Evolutionary conservation across 495 filamentous ascomycete species (phyloP).

Genomic region (Daldinia loculata): DNA sequence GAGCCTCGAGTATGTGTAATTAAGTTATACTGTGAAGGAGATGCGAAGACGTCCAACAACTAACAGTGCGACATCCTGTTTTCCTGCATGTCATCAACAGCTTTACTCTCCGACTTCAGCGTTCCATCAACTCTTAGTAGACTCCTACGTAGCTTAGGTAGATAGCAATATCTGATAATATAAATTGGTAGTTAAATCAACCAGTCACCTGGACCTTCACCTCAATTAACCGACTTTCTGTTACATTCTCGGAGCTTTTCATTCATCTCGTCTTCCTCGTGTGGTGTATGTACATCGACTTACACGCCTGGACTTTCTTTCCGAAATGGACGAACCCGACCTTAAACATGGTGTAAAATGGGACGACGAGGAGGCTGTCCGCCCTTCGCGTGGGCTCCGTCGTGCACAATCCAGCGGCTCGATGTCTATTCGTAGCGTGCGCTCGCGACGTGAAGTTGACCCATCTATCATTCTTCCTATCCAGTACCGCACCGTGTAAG

Average conservation of each 20-base stretch:
- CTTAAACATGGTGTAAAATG: slow-evolving; percentile 47
- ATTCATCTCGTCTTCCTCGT: neutral
- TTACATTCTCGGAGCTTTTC: neutral
- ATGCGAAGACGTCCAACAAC: neutral
- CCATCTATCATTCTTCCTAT: slow-evolving; percentile 61
- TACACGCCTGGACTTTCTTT: neutral
- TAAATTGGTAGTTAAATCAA: neutral
- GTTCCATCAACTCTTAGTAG: neutral
- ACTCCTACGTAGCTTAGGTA: neutral
- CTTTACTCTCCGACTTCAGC: neutral
- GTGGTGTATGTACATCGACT: slow-evolving; percentile 2
- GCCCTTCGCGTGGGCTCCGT: slow-evolving; percentile 29
- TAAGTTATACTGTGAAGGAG: neutral
- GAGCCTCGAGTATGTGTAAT: neutral
- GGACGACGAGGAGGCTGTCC: slow-evolving; percentile 43
- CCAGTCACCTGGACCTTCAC: neutral
- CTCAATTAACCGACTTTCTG: neutral
- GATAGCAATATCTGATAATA: neutral
- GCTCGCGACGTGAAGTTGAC: slow-evolving; percentile 51
- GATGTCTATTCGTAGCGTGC: slow-evolving; percentile 51
- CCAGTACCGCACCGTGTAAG: slow-evolving; percentile 62
- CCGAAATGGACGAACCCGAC: slow-evolving; percentile 38
- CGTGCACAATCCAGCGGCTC: slow-evolving; percentile 48
- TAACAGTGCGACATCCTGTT: neutral
- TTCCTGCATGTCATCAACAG: neutral